These are phyloP conservation scores for Pouteria glomerata DNA, from an alignment of 148 eudicot species.

Conservation along the genomic window DNA sequence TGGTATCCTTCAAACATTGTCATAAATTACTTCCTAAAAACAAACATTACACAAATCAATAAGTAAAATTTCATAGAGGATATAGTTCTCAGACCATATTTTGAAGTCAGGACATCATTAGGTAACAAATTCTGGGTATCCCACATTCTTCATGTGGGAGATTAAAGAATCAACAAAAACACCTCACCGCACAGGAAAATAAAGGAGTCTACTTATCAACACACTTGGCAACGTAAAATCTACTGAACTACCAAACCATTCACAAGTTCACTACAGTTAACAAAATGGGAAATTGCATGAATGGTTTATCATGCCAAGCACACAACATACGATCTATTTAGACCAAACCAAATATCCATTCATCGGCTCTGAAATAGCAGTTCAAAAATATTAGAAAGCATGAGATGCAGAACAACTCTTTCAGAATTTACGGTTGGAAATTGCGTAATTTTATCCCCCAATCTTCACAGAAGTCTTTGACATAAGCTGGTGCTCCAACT, in stretches of 20 bases:
- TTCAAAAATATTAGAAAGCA: neutral
- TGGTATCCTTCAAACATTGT: neutral
- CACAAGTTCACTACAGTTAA: neutral
- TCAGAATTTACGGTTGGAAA: no score
- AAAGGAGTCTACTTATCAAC: neutral
- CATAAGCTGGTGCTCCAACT: neutral
- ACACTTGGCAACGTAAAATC: neutral
- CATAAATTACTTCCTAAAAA: no score
- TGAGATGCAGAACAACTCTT: neutral
- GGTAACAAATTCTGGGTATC: neutral
- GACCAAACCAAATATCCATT: neutral
- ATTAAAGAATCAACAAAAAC: neutral
- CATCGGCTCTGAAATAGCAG: neutral
- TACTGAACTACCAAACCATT: neutral
- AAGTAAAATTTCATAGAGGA: neutral
- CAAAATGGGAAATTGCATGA: neutral
- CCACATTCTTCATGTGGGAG: neutral
- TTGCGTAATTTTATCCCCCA: no score
- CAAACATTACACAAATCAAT: no score
- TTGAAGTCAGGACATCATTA: neutral
- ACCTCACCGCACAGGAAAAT: neutral
- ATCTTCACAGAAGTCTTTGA: neutral
- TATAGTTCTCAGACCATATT: neutral
- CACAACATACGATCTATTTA: neutral
- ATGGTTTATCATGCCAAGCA: neutral